Evolutionary conservation across 192 early-diverging fungal species (phyloP), one percentile per base, ranked within the genome.

Genomic region (Coemansia sp.): DNA sequence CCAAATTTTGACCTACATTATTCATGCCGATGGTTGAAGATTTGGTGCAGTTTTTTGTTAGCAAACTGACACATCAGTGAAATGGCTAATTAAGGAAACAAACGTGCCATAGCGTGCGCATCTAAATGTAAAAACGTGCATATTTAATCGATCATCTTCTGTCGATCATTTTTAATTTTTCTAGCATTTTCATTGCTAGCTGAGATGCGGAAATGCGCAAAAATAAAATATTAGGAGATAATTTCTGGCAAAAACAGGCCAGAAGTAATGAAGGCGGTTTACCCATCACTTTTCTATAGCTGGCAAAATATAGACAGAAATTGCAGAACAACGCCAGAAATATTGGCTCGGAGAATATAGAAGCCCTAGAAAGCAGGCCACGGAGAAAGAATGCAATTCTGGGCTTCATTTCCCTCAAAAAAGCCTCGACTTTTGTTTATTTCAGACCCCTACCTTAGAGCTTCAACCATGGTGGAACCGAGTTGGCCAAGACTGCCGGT

Each of bases 401-500:
- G 26, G 32, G 7, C 21, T 5, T 26, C 54, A 11, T 37, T 15
- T 23, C 12, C 0, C 48, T 11, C 54, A 0, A 10, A 56, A 26
- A 58, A 12, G 23, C 37, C 15, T 23, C 5, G n/a, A 15, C 56
- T n/a, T 37, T 53, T 21, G 21, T 21, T 15, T 43, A 47, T 43
- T 37, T 21, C n/a, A 7, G 37, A 43, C 19, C 18, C 79, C 61
- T 85, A 85, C 84, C 88, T 74, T 16, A 89, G 83, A 13, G 85
- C 73, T 61, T 81, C 79, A 65, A 87, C 88, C 68, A 89, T 81
- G 38, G 82, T 85, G 45, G 84, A 77, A n/a, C 88, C 88, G 39
- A 89, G 85, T 70, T 89, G 88, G 9, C 88, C 88, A 50, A 89
- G 81, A 41, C 65, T 85, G 74, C 88, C 88, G 52, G 86, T 87